phyloP scores from a whole-genome alignment of 2,329 filamentous ascomycete species.

The Cryphonectria japonica region DNA sequence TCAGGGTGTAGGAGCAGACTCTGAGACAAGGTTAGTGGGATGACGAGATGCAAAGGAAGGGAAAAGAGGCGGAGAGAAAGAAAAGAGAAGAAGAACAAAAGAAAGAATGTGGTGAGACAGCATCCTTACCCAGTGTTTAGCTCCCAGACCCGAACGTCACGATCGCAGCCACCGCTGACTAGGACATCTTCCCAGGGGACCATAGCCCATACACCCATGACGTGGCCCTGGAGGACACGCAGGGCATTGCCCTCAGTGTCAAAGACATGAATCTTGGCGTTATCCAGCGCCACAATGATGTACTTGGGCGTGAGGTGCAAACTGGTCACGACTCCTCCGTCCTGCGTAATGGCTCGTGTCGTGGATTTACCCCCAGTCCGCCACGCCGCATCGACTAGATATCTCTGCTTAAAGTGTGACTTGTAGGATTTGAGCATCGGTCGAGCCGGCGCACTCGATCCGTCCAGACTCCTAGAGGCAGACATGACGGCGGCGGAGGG shows the following conservation, averaged over 20 bases:
- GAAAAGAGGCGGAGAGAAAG: too few species aligned
- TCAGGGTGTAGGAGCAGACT: slow-evolving; percentile 76
- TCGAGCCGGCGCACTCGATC: slow-evolving; percentile 47
- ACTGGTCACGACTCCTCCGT: slow-evolving; percentile 95
- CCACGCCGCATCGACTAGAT: slow-evolving; percentile 97
- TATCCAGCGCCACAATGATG: slow-evolving; percentile 96
- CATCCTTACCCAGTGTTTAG: slow-evolving; percentile 80
- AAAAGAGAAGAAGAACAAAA: background rate
- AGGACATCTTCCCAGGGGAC: slow-evolving; percentile 95
- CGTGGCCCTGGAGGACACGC: slow-evolving; percentile 88
- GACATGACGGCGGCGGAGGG: slow-evolving; percentile 42
- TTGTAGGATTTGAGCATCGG: slow-evolving; percentile 82
- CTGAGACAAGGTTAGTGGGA: slow-evolving; percentile 50
- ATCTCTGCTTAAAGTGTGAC: slow-evolving; percentile 96
- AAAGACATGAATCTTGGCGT: slow-evolving; percentile 98
- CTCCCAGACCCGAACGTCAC: slow-evolving; percentile 96
- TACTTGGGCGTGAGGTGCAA: slow-evolving; percentile 93
- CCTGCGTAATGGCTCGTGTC: slow-evolving; percentile 87
- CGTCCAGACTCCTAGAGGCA: slow-evolving; percentile 61
- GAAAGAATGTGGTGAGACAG: background rate
- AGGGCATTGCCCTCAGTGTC: slow-evolving; percentile 87
- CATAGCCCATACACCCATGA: slow-evolving; percentile 99
- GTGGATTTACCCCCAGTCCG: slow-evolving; percentile 85
- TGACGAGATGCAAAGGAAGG: background rate
- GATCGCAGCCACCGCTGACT: slow-evolving; percentile 94